These are phyloP conservation scores for Alloteropsis semialata DNA, from an alignment of 176 grass and related monocot species.

Conservation along the genomic window DNA sequence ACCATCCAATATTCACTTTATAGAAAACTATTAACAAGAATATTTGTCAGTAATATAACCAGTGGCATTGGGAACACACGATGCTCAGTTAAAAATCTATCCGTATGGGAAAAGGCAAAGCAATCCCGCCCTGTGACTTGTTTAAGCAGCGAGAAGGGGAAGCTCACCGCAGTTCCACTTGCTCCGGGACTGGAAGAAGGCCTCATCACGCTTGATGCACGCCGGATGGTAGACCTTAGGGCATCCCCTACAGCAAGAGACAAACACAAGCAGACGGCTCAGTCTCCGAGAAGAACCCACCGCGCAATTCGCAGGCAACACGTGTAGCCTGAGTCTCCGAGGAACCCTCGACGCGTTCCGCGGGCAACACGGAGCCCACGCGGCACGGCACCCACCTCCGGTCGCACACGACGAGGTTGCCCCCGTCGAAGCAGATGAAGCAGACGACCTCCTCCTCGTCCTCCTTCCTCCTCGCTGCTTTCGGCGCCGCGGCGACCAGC, in stretches of 20 bases:
- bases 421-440: slow-evolving; percentile 98
- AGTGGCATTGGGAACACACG: background rate
- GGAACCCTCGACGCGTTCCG: background rate
- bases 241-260: slow-evolving; percentile 62
- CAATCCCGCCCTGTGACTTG: background rate
- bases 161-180: slow-evolving; percentile 94
- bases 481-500: background rate
- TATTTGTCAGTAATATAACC: background rate
- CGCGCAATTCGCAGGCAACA: background rate
- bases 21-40: background rate
- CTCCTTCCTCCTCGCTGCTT: slow-evolving; percentile 1
- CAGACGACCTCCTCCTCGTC: slow-evolving; percentile 97
- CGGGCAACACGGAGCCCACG: background rate
- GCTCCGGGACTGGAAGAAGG: slow-evolving; percentile 74
- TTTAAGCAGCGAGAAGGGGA: background rate
- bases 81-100: background rate
- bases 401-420: slow-evolving; percentile 90
- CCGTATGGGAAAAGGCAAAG: background rate
- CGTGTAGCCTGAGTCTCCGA: background rate
- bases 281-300: background rate
- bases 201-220: slow-evolving; percentile 80
- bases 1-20: background rate
- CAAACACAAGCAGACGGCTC: background rate
- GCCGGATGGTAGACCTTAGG: slow-evolving; percentile 96
- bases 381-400: slow-evolving; percentile 53